Evolutionary conservation across 805 yeast species (phyloP).

Genomic region (Scheffersomyces amazonensis): DNA sequence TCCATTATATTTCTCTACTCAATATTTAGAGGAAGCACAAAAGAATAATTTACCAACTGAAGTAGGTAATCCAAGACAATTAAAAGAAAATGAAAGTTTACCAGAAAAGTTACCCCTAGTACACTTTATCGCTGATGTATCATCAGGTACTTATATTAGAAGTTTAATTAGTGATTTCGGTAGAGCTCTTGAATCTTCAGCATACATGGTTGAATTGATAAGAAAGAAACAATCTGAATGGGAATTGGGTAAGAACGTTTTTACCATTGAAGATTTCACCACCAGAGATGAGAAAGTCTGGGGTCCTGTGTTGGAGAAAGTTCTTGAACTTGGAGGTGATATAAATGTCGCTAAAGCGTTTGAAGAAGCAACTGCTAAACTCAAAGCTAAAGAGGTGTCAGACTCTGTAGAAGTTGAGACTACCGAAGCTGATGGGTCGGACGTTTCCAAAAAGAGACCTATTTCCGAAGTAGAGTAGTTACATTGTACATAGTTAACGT

Average conservation of each 20-base stretch:
- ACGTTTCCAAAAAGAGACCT: slow-evolving; percentile 14
- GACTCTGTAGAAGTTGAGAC: slow-evolving; percentile 2
- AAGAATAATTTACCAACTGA: slow-evolving; percentile 36
- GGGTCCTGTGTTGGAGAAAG: slow-evolving; percentile 60
- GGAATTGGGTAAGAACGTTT: slow-evolving; percentile 69
- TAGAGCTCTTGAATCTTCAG: slow-evolving; percentile 71
- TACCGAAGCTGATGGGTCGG: slow-evolving; percentile 1
- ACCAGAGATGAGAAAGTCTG: slow-evolving; percentile 61
- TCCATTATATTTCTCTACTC: slow-evolving; percentile 53
- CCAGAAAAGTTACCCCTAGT: slow-evolving; percentile 62
- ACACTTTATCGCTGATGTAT: slow-evolving; percentile 73
- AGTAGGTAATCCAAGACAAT: slow-evolving; percentile 35
- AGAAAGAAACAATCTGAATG: slow-evolving; percentile 81
- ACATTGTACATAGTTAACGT: too few relatives aligned
- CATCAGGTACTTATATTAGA: slow-evolving; percentile 94
- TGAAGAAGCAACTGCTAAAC: slow-evolving; percentile 3
- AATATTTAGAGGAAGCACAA: slow-evolving; percentile 47
- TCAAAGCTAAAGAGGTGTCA: slow-evolving; percentile 5
- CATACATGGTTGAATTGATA: slow-evolving; percentile 82
- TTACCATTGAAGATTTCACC: slow-evolving; percentile 64
- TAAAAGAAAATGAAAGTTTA: slow-evolving; percentile 35
- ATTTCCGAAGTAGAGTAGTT: slow-evolving; percentile 16
- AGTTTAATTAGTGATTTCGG: slow-evolving; percentile 89
- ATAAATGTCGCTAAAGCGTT: slow-evolving; percentile 25
- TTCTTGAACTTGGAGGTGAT: slow-evolving; percentile 39